A percentile compares a stretch with the other conserved stretches of the same genome.
These are phyloP conservation scores for Balamuthia mandrillaris DNA, from an alignment of 208 protist species.

Conservation along the genomic window DNA sequence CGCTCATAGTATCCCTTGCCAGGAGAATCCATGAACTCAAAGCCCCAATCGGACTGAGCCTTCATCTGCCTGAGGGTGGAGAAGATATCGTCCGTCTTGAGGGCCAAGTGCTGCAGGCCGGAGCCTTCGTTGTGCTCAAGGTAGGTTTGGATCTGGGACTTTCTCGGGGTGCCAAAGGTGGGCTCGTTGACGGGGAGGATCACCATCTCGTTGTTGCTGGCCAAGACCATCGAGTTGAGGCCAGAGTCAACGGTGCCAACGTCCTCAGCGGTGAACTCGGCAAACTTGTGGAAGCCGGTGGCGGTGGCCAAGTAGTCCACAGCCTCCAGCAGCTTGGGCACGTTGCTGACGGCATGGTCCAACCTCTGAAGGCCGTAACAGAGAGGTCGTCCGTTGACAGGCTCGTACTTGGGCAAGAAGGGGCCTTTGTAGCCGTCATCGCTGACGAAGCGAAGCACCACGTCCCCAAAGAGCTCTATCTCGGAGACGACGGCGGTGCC, in stretches of 20 bases:
- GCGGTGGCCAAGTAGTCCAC: conserved; percentile 3
- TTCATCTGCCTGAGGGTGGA: background rate
- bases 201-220: conserved; percentile 22
- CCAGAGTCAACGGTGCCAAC: conserved; percentile 18
- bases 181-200: conserved; percentile 33
- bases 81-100: conserved; percentile 26
- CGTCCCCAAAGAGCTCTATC: conserved; percentile 9
- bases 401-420: background rate
- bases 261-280: conserved; percentile 32
- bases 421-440: background rate
- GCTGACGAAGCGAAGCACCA: conserved; percentile 5
- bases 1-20: background rate
- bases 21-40: conserved; percentile 11
- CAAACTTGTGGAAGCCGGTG: conserved; percentile 21
- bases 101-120: conserved; percentile 3
- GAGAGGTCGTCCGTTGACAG: background rate
- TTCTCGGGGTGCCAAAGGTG: conserved; percentile 26
- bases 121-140: conserved; percentile 23
- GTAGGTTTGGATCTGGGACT: conserved; percentile 34
- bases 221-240: conserved; percentile 26
- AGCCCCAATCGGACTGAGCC: background rate
- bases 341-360: conserved; percentile 23
- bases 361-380: conserved; percentile 1
- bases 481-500: background rate
- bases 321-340: background rate